phyloP scores from a whole-genome alignment of 140 eudicot genomes.

The Ambrosia hybrid region DNA sequence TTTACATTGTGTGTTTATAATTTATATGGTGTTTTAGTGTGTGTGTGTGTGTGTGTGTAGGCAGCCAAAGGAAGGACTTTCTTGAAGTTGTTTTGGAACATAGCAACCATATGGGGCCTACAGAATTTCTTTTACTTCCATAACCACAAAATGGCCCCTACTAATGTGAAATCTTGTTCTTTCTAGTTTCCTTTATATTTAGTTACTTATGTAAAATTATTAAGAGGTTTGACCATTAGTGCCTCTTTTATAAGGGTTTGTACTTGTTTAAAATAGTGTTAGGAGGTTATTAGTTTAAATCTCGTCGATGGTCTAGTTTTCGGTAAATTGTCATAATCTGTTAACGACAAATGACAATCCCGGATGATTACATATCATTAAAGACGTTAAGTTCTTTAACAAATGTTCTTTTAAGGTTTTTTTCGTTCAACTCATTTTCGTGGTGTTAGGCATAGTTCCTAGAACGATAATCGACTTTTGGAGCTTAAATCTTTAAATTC shows the following conservation, averaged over 20 bases:
- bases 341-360: neutral
- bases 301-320: neutral
- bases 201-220: neutral
- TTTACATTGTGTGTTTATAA: conserved; percentile 21
- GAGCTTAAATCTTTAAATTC: neutral
- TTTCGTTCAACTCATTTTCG: neutral
- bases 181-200: neutral
- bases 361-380: no score
- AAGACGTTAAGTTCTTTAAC: neutral
- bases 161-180: conserved; percentile 16
- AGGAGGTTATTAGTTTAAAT: neutral
- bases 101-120: conserved; percentile 32
- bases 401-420: neutral
- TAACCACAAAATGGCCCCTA: conserved; percentile 25
- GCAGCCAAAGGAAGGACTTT: conserved; percentile 29
- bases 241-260: neutral
- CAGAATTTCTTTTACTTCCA: conserved; percentile 26
- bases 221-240: neutral
- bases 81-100: conserved; percentile 20
- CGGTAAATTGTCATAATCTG: neutral
- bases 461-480: neutral
- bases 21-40: conserved; percentile 27
- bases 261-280: neutral
- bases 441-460: neutral
- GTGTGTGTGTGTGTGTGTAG: conserved; percentile 26